phyloP scores from a whole-genome alignment of 306 rosid genomes.

The Myrica gale region DNA sequence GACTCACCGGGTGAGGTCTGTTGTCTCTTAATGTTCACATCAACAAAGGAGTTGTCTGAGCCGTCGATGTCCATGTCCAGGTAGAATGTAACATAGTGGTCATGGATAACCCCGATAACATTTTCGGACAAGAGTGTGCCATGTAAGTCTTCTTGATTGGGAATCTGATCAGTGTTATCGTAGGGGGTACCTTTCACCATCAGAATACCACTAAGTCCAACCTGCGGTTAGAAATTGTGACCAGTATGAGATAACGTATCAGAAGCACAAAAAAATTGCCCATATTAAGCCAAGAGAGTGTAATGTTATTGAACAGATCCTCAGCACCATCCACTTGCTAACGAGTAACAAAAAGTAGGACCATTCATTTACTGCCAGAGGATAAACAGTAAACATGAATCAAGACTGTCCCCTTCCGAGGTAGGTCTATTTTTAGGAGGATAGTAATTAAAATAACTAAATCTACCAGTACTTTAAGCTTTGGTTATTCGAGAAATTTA shows the following conservation, averaged over 20 bases:
- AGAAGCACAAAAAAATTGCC: neutral
- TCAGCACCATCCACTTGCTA: neutral
- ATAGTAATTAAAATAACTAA: no score
- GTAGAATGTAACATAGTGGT: constrained; percentile 66
- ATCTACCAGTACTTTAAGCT: no score
- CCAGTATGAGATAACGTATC: neutral
- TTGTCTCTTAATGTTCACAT: constrained; percentile 57
- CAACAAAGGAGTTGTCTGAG: constrained; percentile 64
- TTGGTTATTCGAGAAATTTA: no score
- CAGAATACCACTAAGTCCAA: constrained; percentile 82
- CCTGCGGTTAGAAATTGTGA: constrained; percentile 34
- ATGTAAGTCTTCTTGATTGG: constrained; percentile 46
- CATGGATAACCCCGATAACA: constrained; percentile 80
- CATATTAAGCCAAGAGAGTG: neutral
- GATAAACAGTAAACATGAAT: neutral
- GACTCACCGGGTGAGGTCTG: constrained; percentile 51
- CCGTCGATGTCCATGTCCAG: constrained; percentile 92
- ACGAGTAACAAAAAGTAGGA: neutral
- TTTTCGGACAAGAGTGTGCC: constrained; percentile 84
- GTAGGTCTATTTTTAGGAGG: neutral
- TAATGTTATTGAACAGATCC: neutral
- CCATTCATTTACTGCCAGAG: neutral
- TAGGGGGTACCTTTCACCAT: constrained; percentile 86
- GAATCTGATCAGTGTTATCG: constrained; percentile 50
- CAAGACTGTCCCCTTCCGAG: neutral